Base-by-base conservation (phyloP, 1,284 basidiomycete genomes). In the Porodaedalea pini region DNA sequence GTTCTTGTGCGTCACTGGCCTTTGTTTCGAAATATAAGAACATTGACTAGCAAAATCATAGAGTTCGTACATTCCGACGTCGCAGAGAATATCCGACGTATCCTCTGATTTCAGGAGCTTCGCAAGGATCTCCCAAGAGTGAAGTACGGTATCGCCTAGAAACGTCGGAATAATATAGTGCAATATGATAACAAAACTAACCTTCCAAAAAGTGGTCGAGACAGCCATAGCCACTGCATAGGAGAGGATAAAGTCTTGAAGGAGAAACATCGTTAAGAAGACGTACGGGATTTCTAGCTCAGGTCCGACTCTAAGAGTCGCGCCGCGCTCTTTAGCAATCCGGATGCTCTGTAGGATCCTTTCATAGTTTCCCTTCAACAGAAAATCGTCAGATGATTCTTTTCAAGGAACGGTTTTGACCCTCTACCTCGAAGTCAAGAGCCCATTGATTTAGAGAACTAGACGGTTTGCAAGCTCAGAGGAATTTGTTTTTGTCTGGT, bases 401-500 rank as follows among this genome's bases (percentile, higher is more conserved):
- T 11, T 2, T 34, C 4, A n/a, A 50, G 21, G 0, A 5, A 10
- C 13, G 41, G 19, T 4, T 25, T 36, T 23, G 10, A 32, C 40
- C 50, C 15, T 13, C 69, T 67, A 86, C 93, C 74, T 94, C 84
- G 63, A 97, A 98, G 71, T 97, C 95, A 43, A 98, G 75, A 6
- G 95, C 91, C 93, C 95, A 98, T 75, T 98, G 95, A 69, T 96
- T 96, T 50, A 98, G 79, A 21, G 93, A 94, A 70, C 93, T 95
- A 62, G 2, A 32, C 52, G 57, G 7, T 47, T 51, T n/a, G 37
- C 40, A 44, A 37, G 32, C 57, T 25, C 47, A 40, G 17, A 36
- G 31, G 27, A 17, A 13, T 29, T 34, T 19, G 8, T 23, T 31
- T 25, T 8, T 56, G 37, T 54, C 4, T 10, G 13, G 37, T 17